A percentile compares a stretch with the other conserved stretches of the same genome.
These are phyloP conservation scores for Fusarium xyrophilum DNA, from an alignment of 2,329 filamentous ascomycete species.

Conservation along the genomic window DNA sequence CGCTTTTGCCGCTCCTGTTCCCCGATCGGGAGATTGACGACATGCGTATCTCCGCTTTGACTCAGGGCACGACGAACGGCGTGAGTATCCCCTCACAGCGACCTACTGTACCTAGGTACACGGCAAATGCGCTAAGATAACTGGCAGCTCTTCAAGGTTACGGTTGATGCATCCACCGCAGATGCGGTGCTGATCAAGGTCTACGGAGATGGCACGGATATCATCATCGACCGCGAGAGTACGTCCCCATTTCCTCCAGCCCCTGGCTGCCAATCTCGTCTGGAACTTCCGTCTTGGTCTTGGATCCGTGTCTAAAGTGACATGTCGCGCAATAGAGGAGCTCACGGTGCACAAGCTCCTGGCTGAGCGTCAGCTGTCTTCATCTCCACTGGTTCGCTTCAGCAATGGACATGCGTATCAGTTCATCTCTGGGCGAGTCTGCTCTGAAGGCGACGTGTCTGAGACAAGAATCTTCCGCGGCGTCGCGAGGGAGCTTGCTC, in stretches of 20 bases:
- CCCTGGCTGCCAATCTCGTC: neutral
- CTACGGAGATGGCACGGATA: slow-evolving; percentile 35
- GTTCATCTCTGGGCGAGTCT: slow-evolving; percentile 26
- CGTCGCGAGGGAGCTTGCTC: slow-evolving; percentile 31
- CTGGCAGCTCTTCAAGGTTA: slow-evolving; percentile 31
- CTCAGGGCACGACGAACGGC: slow-evolving; percentile 35
- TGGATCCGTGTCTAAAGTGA: slow-evolving; percentile 18
- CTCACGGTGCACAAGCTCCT: slow-evolving; percentile 31
- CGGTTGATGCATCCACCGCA: neutral
- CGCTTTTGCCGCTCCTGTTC: slow-evolving; percentile 21
- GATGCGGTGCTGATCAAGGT: slow-evolving; percentile 29
- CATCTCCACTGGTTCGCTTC: slow-evolving; percentile 30
- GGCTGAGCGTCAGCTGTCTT: slow-evolving; percentile 26
- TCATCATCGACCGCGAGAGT: slow-evolving; percentile 36
- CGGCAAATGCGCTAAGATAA: neutral
- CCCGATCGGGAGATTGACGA: neutral
- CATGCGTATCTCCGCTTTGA: slow-evolving; percentile 14
- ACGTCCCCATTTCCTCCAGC: neutral
- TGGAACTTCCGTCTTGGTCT: neutral
- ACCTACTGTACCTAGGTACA: neutral
- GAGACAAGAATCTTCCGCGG: slow-evolving; percentile 23
- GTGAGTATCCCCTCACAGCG: slow-evolving; percentile 2
- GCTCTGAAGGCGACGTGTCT: slow-evolving; percentile 24
- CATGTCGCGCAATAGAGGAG: slow-evolving; percentile 18
- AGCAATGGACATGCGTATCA: slow-evolving; percentile 32